Conservation (phyloP, 2,329 filamentous ascomycete species). For the Ophiocordyceps camponoti-floridani region DNA sequence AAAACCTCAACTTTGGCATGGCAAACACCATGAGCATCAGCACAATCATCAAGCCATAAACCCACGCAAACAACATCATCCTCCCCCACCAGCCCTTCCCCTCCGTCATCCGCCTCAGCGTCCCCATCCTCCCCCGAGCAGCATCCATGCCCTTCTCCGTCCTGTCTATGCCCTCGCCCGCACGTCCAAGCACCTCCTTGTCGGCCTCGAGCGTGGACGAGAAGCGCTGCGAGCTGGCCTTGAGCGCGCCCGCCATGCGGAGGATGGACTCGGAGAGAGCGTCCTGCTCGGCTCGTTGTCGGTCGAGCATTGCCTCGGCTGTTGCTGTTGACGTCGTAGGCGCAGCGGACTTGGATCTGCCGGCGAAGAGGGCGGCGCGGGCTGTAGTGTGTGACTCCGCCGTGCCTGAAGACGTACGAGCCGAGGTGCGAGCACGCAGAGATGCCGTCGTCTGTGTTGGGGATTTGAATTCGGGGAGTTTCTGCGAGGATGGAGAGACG, state of each 20-base stretch:
- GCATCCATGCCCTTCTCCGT: constrained; percentile 61
- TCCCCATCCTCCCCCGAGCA: constrained; percentile 60
- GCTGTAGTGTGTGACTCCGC: constrained; percentile 15
- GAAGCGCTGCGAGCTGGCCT: constrained; percentile 57
- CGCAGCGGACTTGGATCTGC: constrained; percentile 14
- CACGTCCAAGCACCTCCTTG: constrained; percentile 52
- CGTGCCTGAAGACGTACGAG: constrained; percentile 3
- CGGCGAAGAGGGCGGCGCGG: constrained; percentile 26
- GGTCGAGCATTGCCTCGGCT: constrained; percentile 55
- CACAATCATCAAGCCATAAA: constrained; percentile 64
- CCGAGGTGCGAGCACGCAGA: constrained; percentile 15
- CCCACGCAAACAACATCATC: constrained; percentile 69
- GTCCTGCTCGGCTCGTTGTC: constrained; percentile 70
- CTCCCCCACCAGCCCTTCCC: constrained; percentile 76
- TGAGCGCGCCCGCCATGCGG: constrained; percentile 59
- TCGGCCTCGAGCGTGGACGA: constrained; percentile 51
- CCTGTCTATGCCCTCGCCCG: constrained; percentile 58
- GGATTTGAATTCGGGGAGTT: background rate
- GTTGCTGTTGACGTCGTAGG: constrained; percentile 27
- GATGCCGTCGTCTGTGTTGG: constrained; percentile 16
- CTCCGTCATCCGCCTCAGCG: constrained; percentile 64
- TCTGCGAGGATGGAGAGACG: constrained; percentile 1
- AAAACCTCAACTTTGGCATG: constrained; percentile 77
- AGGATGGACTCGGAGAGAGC: constrained; percentile 66
- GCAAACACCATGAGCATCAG: constrained; percentile 69